Evolutionary conservation across 768 basidiomycete species (phyloP).

Genomic region (Sutorius australiensis): DNA sequence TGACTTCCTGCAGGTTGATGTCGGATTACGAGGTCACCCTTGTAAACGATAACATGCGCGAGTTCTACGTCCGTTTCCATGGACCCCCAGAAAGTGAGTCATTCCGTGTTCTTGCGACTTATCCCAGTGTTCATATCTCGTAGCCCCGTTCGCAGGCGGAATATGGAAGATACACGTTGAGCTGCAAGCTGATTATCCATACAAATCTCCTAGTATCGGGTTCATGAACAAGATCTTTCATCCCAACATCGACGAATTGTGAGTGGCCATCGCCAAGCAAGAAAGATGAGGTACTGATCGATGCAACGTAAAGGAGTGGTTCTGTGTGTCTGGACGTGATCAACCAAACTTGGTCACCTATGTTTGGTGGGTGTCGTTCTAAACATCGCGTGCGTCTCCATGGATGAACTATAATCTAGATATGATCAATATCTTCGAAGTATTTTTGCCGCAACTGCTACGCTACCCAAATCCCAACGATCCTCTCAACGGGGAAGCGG

Average conservation of each 20-base stretch:
- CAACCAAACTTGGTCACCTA: constrained; percentile 99
- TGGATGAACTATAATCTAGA: constrained; percentile 45
- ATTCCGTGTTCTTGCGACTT: neutral
- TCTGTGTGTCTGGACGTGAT: constrained; percentile 98
- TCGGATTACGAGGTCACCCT: constrained; percentile 97
- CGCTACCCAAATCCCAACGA: constrained; percentile 99
- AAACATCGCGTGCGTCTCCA: neutral
- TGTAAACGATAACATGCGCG: constrained; percentile 98
- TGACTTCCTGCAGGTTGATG: constrained; percentile 69
- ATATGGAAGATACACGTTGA: constrained; percentile 99
- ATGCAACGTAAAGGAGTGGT: constrained; percentile 63
- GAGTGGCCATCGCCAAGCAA: constrained; percentile 34
- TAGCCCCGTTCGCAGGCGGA: constrained; percentile 96
- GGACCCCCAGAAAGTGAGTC: constrained; percentile 90
- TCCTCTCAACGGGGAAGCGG: constrained; percentile 96
- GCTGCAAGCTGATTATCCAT: constrained; percentile 96
- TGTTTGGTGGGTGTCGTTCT: constrained; percentile 76
- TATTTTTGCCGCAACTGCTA: constrained; percentile 93
- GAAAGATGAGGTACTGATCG: constrained; percentile 5
- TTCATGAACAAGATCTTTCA: constrained; percentile 99
- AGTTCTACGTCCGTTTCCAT: constrained; percentile 95
- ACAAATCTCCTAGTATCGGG: constrained; percentile 97
- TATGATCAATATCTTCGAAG: constrained; percentile 99
- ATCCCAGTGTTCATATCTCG: constrained; percentile 5
- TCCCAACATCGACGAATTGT: constrained; percentile 99